A percentile compares a stretch with the other conserved stretches of the same genome.
These are phyloP conservation scores for Lactifluus pinguis DNA, from an alignment of 768 basidiomycete genomes.

Conservation along the genomic window DNA sequence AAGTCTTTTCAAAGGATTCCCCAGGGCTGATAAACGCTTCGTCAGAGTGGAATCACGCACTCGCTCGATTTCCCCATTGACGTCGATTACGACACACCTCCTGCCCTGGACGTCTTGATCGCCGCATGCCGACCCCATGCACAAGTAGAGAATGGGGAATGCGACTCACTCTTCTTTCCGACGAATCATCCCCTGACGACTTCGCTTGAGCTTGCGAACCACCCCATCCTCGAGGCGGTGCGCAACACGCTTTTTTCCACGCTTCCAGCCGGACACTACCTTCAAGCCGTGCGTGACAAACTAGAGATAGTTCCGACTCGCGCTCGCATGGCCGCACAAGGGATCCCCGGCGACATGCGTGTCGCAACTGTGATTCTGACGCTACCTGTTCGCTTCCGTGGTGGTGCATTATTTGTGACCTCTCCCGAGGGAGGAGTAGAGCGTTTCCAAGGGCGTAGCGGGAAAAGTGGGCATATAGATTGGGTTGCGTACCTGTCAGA, in stretches of 20 bases:
- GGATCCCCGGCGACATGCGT: conserved; percentile 52
- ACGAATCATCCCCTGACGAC: conserved; percentile 62
- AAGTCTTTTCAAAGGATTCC: not conserved
- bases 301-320: conserved; percentile 61
- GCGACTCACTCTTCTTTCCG: conserved; percentile 66
- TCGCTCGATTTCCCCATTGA: conserved; percentile 79
- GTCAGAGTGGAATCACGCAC: conserved; percentile 67
- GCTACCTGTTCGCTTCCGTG: conserved; percentile 64
- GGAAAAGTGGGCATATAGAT: conserved; percentile 59
- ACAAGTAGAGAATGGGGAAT: conserved; percentile 41
- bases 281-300: conserved; percentile 57
- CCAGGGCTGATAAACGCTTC: conserved; percentile 1
- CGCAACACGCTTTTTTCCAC: conserved; percentile 64
- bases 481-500: conserved; percentile 72
- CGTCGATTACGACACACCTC: conserved; percentile 62
- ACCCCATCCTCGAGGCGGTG: conserved; percentile 73
- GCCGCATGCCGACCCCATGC: conserved; percentile 63
- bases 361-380: conserved; percentile 67
- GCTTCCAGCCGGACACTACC: conserved; percentile 60
- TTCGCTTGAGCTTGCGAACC: conserved; percentile 72
- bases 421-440: conserved; percentile 49
- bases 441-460: conserved; percentile 50
- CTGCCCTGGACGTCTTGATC: conserved; percentile 70
- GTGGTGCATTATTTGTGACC: conserved; percentile 54
- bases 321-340: conserved; percentile 47